Base-by-base conservation (phyloP, 345 rosid species). In the Salix arbutifolia region DNA sequence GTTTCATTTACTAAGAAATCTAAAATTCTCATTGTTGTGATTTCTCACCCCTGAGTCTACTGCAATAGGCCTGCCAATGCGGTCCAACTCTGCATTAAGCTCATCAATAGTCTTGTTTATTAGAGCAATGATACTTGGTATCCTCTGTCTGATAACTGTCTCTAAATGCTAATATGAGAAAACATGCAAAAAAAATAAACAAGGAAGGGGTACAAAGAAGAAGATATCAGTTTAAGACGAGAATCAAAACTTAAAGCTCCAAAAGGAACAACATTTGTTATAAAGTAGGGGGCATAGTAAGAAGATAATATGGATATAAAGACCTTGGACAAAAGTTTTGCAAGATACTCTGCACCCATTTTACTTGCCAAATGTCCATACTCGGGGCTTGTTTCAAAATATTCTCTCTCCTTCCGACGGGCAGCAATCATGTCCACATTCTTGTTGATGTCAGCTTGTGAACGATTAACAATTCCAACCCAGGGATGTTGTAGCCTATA, bases 401-500 rank as follows among this genome's bases (percentile, higher is more conserved):
- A 96, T 84, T 96, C 99, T 26, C 82, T 87, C 86, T 96, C 99
- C 83, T 93, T 96, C 46, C 92, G 79, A 61, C 98, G 98, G 52
- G 98, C 97, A 86, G 83, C 85, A 83, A 87, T 87, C 96, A 96
- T 96, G 84, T 96, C 99, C 65, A 92, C 95, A 66, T 94, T 96
- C 85, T 90, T 96, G 77, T 96, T 96, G 85, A 96, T 96, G 73
- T 96, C 99, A 77, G 99, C 98, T 88, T 96, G 99, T 31, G 99
- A 96, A 74, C 99, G 98, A 86, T 96, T 96, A 80, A 96, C 99
- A 74, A 93, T 92, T 80, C 99, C 99, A 58, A 94, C 99, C 99
- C 99, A 96, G 70, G 98, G 99, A 91, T 93, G 98, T 77, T 94
- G 99, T 82, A 96, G 87, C 78, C 95, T 92, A 76, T 96, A 96